A percentile compares a stretch with the other conserved stretches of the same genome.
phyloP scores from a whole-genome alignment of 2,329 filamentous ascomycete species.

The Talaromyces funiculosus region DNA sequence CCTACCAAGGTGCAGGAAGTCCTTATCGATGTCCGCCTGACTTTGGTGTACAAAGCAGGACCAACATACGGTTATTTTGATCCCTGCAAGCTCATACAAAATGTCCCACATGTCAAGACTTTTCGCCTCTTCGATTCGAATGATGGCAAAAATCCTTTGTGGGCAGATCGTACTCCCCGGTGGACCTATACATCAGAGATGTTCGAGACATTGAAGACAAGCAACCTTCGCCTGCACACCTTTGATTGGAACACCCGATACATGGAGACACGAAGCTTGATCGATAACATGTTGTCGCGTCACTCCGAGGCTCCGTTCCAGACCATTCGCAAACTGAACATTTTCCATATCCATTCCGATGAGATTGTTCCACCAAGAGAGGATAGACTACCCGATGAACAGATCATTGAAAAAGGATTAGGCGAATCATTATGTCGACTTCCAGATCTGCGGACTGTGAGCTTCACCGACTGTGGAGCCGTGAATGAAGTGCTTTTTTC shows the following conservation, averaged over 20 bases:
- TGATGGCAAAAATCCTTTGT: conserved; percentile 19
- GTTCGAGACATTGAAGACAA: conserved; percentile 57
- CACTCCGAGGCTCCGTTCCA: conserved; percentile 55
- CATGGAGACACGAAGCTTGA: conserved; percentile 28
- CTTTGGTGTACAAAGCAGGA: conserved; percentile 50
- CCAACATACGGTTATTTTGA: conserved; percentile 51
- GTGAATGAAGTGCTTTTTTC: conserved; percentile 64
- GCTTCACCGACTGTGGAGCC: conserved; percentile 69
- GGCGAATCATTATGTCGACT: conserved; percentile 53
- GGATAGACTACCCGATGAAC: conserved; percentile 38
- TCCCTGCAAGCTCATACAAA: conserved; percentile 54
- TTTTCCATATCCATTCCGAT: conserved; percentile 32
- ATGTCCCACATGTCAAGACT: conserved; percentile 61
- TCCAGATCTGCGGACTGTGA: conserved; percentile 59
- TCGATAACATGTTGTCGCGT: conserved; percentile 45
- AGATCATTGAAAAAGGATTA: conserved; percentile 29
- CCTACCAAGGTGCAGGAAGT: conserved; percentile 64
- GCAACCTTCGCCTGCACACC: conserved; percentile 41
- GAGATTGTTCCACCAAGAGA: conserved; percentile 9
- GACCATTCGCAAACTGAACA: conserved; percentile 28
- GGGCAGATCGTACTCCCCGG: conserved; percentile 34
- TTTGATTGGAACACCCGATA: conserved; percentile 55
- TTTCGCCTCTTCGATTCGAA: conserved; percentile 63
- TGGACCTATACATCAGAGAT: conserved; percentile 66
- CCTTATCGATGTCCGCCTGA: conserved; percentile 60